Base-by-base conservation (phyloP, 495 filamentous ascomycete species). In the Penicillium macrosclerotiorum region DNA sequence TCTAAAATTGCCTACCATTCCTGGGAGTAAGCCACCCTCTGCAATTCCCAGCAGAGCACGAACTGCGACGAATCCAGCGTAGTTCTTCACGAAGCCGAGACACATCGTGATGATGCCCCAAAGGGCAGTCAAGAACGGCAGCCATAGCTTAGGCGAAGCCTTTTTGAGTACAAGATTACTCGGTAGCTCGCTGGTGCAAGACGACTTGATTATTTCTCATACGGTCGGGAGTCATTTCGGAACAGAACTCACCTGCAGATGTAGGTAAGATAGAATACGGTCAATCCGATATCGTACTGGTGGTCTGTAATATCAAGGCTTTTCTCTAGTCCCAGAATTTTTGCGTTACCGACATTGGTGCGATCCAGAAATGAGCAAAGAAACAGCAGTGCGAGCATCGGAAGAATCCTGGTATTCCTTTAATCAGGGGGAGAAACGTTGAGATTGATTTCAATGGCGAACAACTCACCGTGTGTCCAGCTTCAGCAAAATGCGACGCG, bases 251-350 rank as follows among this genome's bases (percentile, higher is more conserved):
- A 71, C 68, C 68, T 70, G 56, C 57, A 63, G 25, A 85, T 66
- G 59, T 89, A 90, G 24, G 82, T 72, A 55, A 89, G 78, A 64
- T 88, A 89, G 53, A 72, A 80, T 0, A 75, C 64, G 1, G 62
- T 48, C 44, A 75, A 38, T 4, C 78, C 77, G 54, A 83, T 79
- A 32, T 89, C 83, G 60, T 89, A 90, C 55, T 90, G 78, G 45
- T 80, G 70, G 8, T 79, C 72, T 3, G 75, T 55, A 18, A 86
- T 76, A 23, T 76, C 42, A 25, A 84, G 54, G 26, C 82, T 79
- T 3, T 62, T 54, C 42, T 64, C 68, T 56, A 84, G 65, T 8
- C 82, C 82, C 45, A 82, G 70, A 30, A 84, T 83, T 26, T 80
- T 78, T 2, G 80, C 80, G 57, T 84, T 84, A 23, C 80, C 79